Percentiles rank a stretch among this genome's conserved stretches.
Evolutionary conservation across 768 basidiomycete species (phyloP).

Genomic region (Tulasnella sp.): DNA sequence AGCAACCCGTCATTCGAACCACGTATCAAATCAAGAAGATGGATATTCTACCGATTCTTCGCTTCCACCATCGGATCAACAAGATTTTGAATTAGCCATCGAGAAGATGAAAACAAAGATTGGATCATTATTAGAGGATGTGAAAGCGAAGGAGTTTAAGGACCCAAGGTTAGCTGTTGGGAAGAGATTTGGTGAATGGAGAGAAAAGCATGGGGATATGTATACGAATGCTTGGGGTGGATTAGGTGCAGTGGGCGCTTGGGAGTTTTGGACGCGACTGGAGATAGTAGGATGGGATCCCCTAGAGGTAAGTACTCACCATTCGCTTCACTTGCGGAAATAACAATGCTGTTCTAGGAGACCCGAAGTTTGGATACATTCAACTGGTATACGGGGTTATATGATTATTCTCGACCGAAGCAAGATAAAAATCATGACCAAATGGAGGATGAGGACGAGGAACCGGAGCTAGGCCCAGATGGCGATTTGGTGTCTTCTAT

Average conservation of each 20-base stretch:
- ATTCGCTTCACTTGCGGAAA: background rate
- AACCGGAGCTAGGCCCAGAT: slow-evolving; percentile 58
- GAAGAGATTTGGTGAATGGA: slow-evolving; percentile 55
- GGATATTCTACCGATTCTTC: slow-evolving; percentile 82
- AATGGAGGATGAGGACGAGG: slow-evolving; percentile 31
- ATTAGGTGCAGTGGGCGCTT: slow-evolving; percentile 70
- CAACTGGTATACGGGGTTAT: slow-evolving; percentile 66
- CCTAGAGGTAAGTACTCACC: slow-evolving; percentile 35
- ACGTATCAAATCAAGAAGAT: slow-evolving; percentile 39
- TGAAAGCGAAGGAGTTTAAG: slow-evolving; percentile 68
- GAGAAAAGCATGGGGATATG: slow-evolving; percentile 60
- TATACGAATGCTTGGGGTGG: slow-evolving; percentile 86
- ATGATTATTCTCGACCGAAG: slow-evolving; percentile 57
- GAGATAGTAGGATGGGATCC: slow-evolving; percentile 85
- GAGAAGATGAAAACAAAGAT: slow-evolving; percentile 38
- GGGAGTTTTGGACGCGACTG: slow-evolving; percentile 89
- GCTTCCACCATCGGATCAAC: slow-evolving; percentile 48
- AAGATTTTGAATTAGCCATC: slow-evolving; percentile 56
- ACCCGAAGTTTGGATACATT: slow-evolving; percentile 57
- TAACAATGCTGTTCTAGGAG: slow-evolving; percentile 27
- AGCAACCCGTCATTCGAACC: slow-evolving; percentile 34
- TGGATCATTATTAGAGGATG: slow-evolving; percentile 59
- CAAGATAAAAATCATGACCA: slow-evolving; percentile 24
- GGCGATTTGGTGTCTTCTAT: slow-evolving; percentile 81
- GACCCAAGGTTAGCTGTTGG: slow-evolving; percentile 65